Evolutionary conservation across 1,284 basidiomycete species (phyloP).

Genomic region (Rhodotorula sp.): DNA sequence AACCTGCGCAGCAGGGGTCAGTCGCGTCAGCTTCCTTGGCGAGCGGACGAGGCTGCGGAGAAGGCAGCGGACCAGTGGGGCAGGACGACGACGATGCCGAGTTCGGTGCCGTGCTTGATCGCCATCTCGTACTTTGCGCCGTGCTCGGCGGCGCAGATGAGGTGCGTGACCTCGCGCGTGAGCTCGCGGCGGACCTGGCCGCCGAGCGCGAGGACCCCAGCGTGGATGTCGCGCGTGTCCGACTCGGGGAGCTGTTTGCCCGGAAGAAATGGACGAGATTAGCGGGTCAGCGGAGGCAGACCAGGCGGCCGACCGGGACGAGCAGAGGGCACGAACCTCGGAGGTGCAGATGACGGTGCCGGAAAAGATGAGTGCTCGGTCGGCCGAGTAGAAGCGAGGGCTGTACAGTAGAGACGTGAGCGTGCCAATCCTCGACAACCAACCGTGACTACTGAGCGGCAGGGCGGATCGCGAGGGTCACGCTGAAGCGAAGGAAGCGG

Average conservation of each 20-base stretch:
- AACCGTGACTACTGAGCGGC: not conserved
- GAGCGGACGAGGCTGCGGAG: not conserved
- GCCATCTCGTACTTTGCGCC: constrained; percentile 43
- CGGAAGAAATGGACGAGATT: constrained; percentile 1
- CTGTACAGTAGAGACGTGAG: constrained; percentile 46
- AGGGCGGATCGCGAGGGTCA: not conserved
- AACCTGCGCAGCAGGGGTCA: constrained; percentile 28
- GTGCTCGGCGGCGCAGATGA: constrained; percentile 62
- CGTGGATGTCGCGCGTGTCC: constrained; percentile 71
- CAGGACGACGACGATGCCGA: constrained; percentile 44
- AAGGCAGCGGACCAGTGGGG: constrained; percentile 42
- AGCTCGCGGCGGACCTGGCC: constrained; percentile 75
- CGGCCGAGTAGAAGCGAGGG: constrained; percentile 67
- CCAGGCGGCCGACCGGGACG: not conserved
- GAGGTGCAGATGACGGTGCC: constrained; percentile 67
- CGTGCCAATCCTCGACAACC: not conserved
- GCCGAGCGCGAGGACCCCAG: constrained; percentile 72
- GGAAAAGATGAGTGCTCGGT: constrained; percentile 76
- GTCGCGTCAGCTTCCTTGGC: no score
- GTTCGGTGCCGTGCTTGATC: constrained; percentile 37
- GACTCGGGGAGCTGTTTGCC: constrained; percentile 58
- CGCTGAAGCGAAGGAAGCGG: not conserved
- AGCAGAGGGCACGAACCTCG: constrained; percentile 56
- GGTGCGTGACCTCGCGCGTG: constrained; percentile 80
- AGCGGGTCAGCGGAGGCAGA: not conserved